These are phyloP conservation scores for Hanseniaspora singularis DNA, from an alignment of 805 yeast species.

Conservation along the genomic window DNA sequence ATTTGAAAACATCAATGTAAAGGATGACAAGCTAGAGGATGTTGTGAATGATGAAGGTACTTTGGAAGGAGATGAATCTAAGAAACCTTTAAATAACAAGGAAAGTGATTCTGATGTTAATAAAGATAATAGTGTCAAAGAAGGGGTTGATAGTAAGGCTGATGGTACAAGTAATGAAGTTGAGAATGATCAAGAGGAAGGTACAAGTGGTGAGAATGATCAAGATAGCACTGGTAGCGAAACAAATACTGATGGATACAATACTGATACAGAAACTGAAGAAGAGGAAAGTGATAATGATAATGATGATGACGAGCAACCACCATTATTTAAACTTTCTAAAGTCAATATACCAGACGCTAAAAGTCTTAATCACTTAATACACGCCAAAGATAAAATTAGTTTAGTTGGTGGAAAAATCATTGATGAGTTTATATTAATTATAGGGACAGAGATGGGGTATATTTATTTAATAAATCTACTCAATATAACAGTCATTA, in stretches of 20 bases:
- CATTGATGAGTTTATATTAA: not conserved
- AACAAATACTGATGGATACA: too few relatives aligned
- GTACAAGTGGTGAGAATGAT: not conserved
- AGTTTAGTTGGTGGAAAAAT: not conserved
- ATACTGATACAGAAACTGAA: not conserved
- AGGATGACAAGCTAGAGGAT: too few relatives aligned
- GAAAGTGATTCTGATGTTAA: not conserved
- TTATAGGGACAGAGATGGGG: not conserved
- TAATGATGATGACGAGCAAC: not conserved
- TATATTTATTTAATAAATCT: not conserved
- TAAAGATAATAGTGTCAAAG: too few relatives aligned
- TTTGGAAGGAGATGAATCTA: too few relatives aligned
- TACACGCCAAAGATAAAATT: not conserved
- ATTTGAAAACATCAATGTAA: not conserved
- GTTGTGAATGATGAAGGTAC: too few relatives aligned
- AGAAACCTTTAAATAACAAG: too few relatives aligned
- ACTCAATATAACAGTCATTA: not conserved
- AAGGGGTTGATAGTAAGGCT: not conserved
- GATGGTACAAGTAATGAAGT: not conserved
- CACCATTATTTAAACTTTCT: constrained; percentile 7
- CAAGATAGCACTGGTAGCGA: not conserved
- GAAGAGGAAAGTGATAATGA: not conserved
- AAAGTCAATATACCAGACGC: not conserved
- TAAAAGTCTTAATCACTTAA: not conserved
- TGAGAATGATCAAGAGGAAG: not conserved